Conservation (phyloP, 495 filamentous ascomycete species). For the Aspergillus sparsus region DNA sequence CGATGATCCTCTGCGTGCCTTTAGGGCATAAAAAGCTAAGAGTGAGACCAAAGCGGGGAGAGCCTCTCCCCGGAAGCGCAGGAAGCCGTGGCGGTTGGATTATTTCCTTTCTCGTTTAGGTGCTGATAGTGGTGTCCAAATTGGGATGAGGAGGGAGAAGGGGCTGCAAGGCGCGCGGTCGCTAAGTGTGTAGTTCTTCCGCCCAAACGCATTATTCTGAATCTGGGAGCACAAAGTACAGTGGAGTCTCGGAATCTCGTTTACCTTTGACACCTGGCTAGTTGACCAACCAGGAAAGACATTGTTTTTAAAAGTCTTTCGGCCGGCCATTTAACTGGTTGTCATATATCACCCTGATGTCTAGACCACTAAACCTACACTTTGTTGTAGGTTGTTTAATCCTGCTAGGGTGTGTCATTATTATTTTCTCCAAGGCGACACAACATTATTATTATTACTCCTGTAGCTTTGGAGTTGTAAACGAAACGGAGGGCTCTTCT, state of each 20-base stretch:
- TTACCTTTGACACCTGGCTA: constrained; percentile 27
- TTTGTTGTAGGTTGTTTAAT: constrained; percentile 10
- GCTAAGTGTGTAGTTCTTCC: constrained; percentile 20
- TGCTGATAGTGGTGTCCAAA: constrained; percentile 14
- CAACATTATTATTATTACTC: background rate
- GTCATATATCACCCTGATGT: constrained; percentile 19
- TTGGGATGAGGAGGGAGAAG: constrained; percentile 4
- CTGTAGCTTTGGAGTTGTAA: background rate
- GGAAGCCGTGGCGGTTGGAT: constrained; percentile 8
- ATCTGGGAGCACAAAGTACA: constrained; percentile 7
- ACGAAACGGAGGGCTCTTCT: background rate
- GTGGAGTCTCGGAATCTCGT: constrained; percentile 21
- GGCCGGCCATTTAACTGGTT: constrained; percentile 19
- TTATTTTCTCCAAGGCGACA: constrained; percentile 14
- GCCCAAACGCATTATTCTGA: constrained; percentile 19
- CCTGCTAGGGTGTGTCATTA: constrained; percentile 7
- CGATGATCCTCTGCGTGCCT: constrained; percentile 3
- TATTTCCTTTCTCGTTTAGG: constrained; percentile 23
- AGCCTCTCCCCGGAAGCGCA: constrained; percentile 10
- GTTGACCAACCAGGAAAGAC: constrained; percentile 22
- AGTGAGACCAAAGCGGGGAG: constrained; percentile 14
- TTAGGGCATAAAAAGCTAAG: constrained; percentile 7
- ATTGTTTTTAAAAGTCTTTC: constrained; percentile 15
- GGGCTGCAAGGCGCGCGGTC: constrained; percentile 6
- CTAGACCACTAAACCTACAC: constrained; percentile 14